These are phyloP conservation scores for barley (Hordeum vulgare) DNA, from an alignment of 176 grass and related monocot genomes.

Conservation along the genomic window MorexV3_pseudomolecules_assembly NC_058518.1:488573929-488574428, in stretches of 20 bases:
- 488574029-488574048: neutral
- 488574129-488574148: constrained; percentile 16
- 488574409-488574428: constrained; percentile 28
- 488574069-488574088: neutral
- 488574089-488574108: neutral
- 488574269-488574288: constrained; percentile 22
- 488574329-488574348: constrained; percentile 3
- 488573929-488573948: neutral
- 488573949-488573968: constrained; percentile 30
- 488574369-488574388: constrained; percentile 22
- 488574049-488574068: neutral
- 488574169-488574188: constrained; percentile 71
- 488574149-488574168: constrained; percentile 56
- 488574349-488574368: constrained; percentile 28
- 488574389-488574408: constrained; percentile 3
- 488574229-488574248: neutral
- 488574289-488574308: constrained; percentile 98
- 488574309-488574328: constrained; percentile 47
- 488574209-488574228: neutral
- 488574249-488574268: constrained; percentile 10
- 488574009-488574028: constrained; percentile 19
- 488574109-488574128: neutral
- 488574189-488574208: constrained; percentile 80
- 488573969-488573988: constrained; percentile 22
- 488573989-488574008: constrained; percentile 30